Conservation (phyloP, 2,329 filamentous ascomycete genomes). For the Lasiodiplodia hormozganensis region DNA sequence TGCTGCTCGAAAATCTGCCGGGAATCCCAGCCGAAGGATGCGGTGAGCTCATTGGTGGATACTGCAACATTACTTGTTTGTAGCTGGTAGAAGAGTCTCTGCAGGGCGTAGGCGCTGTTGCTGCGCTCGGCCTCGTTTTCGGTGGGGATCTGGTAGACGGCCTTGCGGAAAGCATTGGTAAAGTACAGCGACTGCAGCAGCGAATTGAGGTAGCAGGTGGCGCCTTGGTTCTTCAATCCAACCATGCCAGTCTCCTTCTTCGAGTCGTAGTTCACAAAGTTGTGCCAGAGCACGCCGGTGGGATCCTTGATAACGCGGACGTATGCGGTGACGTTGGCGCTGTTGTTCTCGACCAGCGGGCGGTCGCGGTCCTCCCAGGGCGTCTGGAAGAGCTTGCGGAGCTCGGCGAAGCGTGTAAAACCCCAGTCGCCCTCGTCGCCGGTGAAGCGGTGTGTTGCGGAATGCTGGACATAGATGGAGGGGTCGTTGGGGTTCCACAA, state of each 20-base stretch:
- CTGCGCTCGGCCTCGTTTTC: constrained; percentile 78
- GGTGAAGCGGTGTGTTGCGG: constrained; percentile 94
- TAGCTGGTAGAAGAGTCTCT: constrained; percentile 92
- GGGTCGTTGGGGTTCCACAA: constrained; percentile 95
- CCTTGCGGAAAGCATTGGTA: constrained; percentile 91
- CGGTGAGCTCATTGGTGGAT: constrained; percentile 89
- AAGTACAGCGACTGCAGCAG: constrained; percentile 56
- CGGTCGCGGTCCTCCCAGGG: constrained; percentile 74
- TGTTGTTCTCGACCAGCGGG: constrained; percentile 78
- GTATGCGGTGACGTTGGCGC: constrained; percentile 81
- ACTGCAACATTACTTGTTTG: constrained; percentile 87
- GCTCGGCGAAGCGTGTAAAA: constrained; percentile 94
- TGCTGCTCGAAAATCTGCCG: constrained; percentile 98
- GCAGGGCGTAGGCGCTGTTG: constrained; percentile 92
- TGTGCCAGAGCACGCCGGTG: constrained; percentile 89
- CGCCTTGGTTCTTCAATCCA: constrained; percentile 94
- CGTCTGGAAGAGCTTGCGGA: constrained; percentile 81
- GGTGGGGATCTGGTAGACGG: constrained; percentile 96
- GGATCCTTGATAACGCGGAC: constrained; percentile 84
- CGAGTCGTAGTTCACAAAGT: constrained; percentile 89
- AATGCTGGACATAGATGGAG: constrained; percentile 75
- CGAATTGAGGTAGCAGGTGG: constrained; percentile 64
- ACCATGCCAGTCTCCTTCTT: constrained; percentile 99
- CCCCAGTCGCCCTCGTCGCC: constrained; percentile 98
- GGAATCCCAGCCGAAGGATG: constrained; percentile 98